Evolutionary conservation across 208 protist genomes (phyloP), one percentile per base, ranked within the genome.

Genomic region (Leishmania tropica): DNA sequence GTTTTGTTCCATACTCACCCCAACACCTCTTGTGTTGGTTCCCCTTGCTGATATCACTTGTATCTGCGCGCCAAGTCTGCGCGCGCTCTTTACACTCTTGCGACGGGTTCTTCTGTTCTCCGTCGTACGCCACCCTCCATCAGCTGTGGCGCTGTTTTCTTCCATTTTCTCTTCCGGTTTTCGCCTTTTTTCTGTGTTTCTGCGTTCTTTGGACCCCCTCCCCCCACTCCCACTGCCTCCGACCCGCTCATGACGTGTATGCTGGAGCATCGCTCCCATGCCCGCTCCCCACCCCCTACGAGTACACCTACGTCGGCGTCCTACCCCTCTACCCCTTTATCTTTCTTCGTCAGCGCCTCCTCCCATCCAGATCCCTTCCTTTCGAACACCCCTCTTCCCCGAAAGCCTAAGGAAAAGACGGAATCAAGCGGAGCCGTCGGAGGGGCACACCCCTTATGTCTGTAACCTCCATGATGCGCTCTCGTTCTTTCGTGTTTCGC

Each of bases 281-380:
- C 19, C n/a, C 13, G 70, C 70, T 3, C 68, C 68, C 31, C 24
- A 17, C 40, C n/a, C 78, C 48, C 31, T 64, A 48, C 74, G 17
- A 68, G 28, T 35, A 31, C 28, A 11, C 58, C 58, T 64, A 64
- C 11, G 58, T 64, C 3, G 45, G 45, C 1, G 3, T 64, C 58
- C 28, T 35, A 31, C 58, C n/a, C 58, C 31, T 76, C 51, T 54
- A 54, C 65, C 73, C 67, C 51, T 65, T 47, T 37, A 78, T 68
- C n/a, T 67, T 76, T 65, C 65, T 5, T 54, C 51, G 51, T n/a
- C 51, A 21, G 67, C 8, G 11, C 51, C n/a, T 76, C n/a, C 51
- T 60, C 51, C 51, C 28, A 37, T 21, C 6, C 31, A 40, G 56
- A 64, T 67, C 35, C 65, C 6, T 17, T n/a, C 35, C 31, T 40